These are phyloP conservation scores for Wickerhamomyces silvicola DNA, from an alignment of 805 yeast species.

Conservation along the genomic window DNA sequence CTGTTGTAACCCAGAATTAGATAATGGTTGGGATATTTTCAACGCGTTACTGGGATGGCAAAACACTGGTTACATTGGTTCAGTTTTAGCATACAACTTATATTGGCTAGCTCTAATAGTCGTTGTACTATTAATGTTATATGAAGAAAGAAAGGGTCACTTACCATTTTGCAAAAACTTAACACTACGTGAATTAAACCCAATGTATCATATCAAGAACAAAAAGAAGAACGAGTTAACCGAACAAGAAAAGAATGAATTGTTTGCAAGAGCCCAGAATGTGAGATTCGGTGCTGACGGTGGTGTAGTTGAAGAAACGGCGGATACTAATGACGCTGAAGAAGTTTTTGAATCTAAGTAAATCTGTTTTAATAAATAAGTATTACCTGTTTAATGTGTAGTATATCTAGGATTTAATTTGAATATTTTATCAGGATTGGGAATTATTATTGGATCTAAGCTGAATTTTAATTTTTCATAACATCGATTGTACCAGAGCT, in stretches of 20 bases:
- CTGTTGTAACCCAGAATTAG: slow-evolving; percentile 91
- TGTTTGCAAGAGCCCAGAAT: slow-evolving; percentile 40
- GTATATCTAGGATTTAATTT: slow-evolving; percentile 46
- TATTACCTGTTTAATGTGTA: background rate
- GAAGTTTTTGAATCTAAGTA: no score
- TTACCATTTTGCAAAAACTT: slow-evolving; percentile 58
- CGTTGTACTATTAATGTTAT: slow-evolving; percentile 56
- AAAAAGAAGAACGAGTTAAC: slow-evolving; percentile 57
- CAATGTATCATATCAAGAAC: slow-evolving; percentile 64
- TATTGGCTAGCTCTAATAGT: slow-evolving; percentile 75
- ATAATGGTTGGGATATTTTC: slow-evolving; percentile 96
- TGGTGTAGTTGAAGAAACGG: slow-evolving; percentile 22
- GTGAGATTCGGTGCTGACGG: slow-evolving; percentile 29
- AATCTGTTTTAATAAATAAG: background rate
- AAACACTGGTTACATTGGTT: slow-evolving; percentile 90
- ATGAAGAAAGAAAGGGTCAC: slow-evolving; percentile 79
- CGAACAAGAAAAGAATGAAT: slow-evolving; percentile 42
- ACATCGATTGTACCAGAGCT: slow-evolving; percentile 60
- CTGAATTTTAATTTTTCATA: slow-evolving; percentile 67
- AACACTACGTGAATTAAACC: slow-evolving; percentile 51
- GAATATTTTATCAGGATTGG: slow-evolving; percentile 78
- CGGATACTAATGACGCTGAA: slow-evolving; percentile 1
- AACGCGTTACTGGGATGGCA: slow-evolving; percentile 96
- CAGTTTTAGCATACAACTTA: slow-evolving; percentile 79
- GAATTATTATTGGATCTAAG: slow-evolving; percentile 62